Base-by-base conservation (phyloP, 1,284 basidiomycete species). In the Volvariella volvacea region DNA sequence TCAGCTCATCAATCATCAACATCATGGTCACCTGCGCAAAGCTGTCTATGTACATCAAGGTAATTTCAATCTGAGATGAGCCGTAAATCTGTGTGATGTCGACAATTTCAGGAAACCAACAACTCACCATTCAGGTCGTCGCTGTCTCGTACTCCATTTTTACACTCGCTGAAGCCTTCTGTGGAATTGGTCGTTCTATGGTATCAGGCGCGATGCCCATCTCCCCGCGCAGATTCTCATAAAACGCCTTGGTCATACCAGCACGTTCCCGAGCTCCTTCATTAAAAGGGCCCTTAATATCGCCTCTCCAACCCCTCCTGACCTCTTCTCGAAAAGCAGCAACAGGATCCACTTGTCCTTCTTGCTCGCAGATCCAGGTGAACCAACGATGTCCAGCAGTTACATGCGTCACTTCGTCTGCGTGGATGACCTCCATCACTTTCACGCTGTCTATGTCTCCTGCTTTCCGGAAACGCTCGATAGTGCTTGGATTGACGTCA, bases 231-330 rank as follows among this genome's bases (percentile, higher is more conserved):
- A 93, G 64, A 53, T 81, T 72, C 56, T 83, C 78, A 58, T 88
- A 89, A 55, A 83, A 90, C 21, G 78, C 80, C 39, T 62, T 68
- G 3, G 76, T 81, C 67, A 90, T 63, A 10, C 86, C 86, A 4
- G 90, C 90, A 57, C 76, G 82, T 54, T 81, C 77, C 39, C 90
- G 65, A 55, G 88, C 90, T 17, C 74, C 75, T 0, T 73, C 73
- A 62, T 93, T 93, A 63, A 93, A 93, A 2, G 90, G 90, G 0
- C 89, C 89, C 57, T 88, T 90, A 36, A 92, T 72, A 47, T 83
- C 83, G 1, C 90, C 90, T 25, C 75, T 71, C 74, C 91, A 93
- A 30, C 88, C 83, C 41, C 61, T 67, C 45, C 67, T 71, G 9
- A 94, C 90, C 55, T 92, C 84, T 38, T 77, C 71, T 28, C 90